A percentile compares a stretch with the other conserved stretches of the same genome.
phyloP scores from a whole-genome alignment of 495 filamentous ascomycete genomes.

The Thermothielavioides terrestris region DNA sequence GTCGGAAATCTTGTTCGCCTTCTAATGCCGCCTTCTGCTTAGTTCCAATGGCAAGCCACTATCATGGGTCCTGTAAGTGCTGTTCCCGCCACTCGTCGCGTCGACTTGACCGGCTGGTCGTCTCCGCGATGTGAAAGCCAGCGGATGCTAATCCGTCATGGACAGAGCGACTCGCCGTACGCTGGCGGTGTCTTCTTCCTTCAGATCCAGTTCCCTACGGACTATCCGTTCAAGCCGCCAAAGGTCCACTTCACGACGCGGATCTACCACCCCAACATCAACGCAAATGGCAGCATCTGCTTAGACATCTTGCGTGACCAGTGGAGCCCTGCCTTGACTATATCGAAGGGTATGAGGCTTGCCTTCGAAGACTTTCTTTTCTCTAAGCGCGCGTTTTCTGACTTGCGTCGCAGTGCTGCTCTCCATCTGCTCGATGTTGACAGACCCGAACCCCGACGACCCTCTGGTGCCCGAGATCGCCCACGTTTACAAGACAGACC shows the following conservation, averaged over 20 bases:
- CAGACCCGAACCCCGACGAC: slow-evolving; percentile 98
- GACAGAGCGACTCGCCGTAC: slow-evolving; percentile 86
- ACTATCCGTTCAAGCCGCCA: slow-evolving; percentile 99
- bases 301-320: slow-evolving; percentile 96
- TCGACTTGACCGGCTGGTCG: not conserved
- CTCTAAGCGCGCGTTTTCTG: not conserved
- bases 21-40: slow-evolving; percentile 27
- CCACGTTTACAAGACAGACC: slow-evolving; percentile 99
- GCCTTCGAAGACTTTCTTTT: too few species aligned
- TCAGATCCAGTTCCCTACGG: slow-evolving; percentile 96
- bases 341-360: slow-evolving; percentile 75
- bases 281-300: slow-evolving; percentile 98
- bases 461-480: slow-evolving; percentile 97
- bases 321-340: slow-evolving; percentile 97
- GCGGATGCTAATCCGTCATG: slow-evolving; percentile 4
- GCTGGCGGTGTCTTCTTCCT: slow-evolving; percentile 97
- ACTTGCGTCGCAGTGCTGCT: slow-evolving; percentile 88
- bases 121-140: not conserved
- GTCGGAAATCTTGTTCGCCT: not conserved
- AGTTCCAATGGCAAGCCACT: slow-evolving; percentile 99
- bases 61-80: slow-evolving; percentile 99
- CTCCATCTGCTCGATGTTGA: slow-evolving; percentile 99
- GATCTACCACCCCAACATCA: slow-evolving; percentile 99
- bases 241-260: slow-evolving; percentile 99
- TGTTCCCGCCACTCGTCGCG: not conserved